Evolutionary conservation across 495 filamentous ascomycete species (phyloP), one percentile per base, ranked within the genome.

Genomic region (Xylaria venustula): DNA sequence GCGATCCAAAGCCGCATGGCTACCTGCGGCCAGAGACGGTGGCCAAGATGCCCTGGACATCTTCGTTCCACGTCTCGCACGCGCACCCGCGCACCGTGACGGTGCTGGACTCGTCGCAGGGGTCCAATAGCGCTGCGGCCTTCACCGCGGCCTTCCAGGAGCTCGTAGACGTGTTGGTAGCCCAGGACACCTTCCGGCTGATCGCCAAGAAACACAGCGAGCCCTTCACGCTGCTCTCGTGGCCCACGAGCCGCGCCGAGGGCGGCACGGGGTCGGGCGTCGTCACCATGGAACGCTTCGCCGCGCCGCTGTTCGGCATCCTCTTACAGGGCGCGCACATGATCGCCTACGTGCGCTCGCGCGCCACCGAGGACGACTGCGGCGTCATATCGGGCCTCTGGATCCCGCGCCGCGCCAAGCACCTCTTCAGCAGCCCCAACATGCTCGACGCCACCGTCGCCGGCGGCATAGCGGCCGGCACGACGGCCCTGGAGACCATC

Each of bases 391-490:
- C 79, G 47, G 75, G 72, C 30, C 62, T 85, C 41, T 88, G 85
- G 84, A 75, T 87, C 20, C 71, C 78, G 2, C 67, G 77, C 6
- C 73, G 85, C 4, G 70, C 77, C 15, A 54, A 64, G 11, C 67
- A 73, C 19, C 73, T 82, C 45, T 76, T 76, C 45, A 83, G 79
- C 0, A 85, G 78, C 52, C 81, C 83, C 1, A 72, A 74, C 5
- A 77, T 76, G 75, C 77, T 88, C 5, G 84, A 87, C 66, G 74
- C 64, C 1, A 79, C 83, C 0, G 85, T 86, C 0, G 85, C 80
- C 5, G 84, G 84, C 7, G 82, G 83, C 11, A 67, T 87, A 3
- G 66, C 67, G 12, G 64, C 75, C 1, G 75, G 73, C 0, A 67
- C 75, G 26, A 63, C 61, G 1, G 80, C 84, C 1, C 66, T 78